Base-by-base conservation (phyloP, 1,284 basidiomycete species). In the Gastroboletus turbinatus region DNA sequence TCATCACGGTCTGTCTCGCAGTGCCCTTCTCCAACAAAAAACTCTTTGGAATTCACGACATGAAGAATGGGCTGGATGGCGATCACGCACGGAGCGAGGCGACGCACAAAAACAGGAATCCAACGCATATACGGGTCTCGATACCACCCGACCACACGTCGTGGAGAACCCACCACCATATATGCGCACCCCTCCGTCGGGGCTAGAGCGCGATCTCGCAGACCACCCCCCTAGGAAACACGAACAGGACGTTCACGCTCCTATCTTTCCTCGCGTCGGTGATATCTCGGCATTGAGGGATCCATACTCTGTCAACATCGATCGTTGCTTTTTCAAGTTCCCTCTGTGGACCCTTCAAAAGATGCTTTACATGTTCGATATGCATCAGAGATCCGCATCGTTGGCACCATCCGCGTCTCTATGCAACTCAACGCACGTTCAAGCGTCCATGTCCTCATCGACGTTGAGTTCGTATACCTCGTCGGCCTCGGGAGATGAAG, bases 321-420 rank as follows among this genome's bases (percentile, higher is more conserved):
- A 89, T 67, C 78, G 81, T 13, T 80, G 73, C 58, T 86, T 87
- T 63, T 76, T 77, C 56, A 73, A 69, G 39, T 74, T 83, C 61
- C 81, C 83, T 0, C 64, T 82, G 33, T 86, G 85, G 79, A 85
- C 83, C n/a, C 81, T 88, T 64, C 72, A 76, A 46, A 87, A 87
- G 74, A 78, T 78, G 30, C 63, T 88, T 27, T 88, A 80, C 73
- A 76, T 84, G 65, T 78, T 78, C 60, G 81, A 85, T 62, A 70
- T 88, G 66, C 78, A 82, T 38, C 63, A 64, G 29, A 55, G 58
- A 44, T 57, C 52, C 32, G 29, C 51, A 5, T 40, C 43, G 13
- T 45, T 43, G 21, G 38, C 42, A 39, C 51, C 23, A n/a, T 45
- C 49, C 5, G 11, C 43, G 3, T 19, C 55, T 40, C 30, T 49